Percentiles rank a stretch among this genome's conserved stretches.
Evolutionary conservation across 2,329 filamentous ascomycete genomes (phyloP).

Genomic region (Xylariomycetidae sp.): DNA sequence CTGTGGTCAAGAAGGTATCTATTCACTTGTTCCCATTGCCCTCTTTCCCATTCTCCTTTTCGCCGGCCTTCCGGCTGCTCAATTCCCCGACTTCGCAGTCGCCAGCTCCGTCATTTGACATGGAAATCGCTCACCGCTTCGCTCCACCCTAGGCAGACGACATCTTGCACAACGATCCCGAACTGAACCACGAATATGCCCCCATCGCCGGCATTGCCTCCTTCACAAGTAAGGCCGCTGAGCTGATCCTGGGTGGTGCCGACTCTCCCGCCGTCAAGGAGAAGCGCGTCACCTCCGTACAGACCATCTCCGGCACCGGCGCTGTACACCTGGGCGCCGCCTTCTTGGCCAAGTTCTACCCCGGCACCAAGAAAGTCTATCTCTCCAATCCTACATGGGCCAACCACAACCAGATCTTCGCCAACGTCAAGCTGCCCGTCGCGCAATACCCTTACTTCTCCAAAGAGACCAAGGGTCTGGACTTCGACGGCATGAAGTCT

Average conservation of each 20-base stretch:
- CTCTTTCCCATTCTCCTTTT: neutral
- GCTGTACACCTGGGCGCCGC: slow-evolving; percentile 89
- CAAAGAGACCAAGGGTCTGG: slow-evolving; percentile 80
- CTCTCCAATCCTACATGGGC: slow-evolving; percentile 95
- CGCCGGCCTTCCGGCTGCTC: too few species aligned
- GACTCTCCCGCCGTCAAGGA: slow-evolving; percentile 79
- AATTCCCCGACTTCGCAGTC: too few species aligned
- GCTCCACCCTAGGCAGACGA: slow-evolving; percentile 69
- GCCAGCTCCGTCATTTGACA: too few species aligned
- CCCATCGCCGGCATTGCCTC: slow-evolving; percentile 84
- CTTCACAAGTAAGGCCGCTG: slow-evolving; percentile 86
- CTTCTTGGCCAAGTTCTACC: slow-evolving; percentile 91
- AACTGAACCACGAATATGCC: slow-evolving; percentile 96
- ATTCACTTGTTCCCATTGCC: slow-evolving; percentile 2
- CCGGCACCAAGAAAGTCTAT: slow-evolving; percentile 71
- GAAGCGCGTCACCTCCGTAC: slow-evolving; percentile 74
- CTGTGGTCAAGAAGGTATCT: slow-evolving; percentile 90
- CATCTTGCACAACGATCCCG: slow-evolving; percentile 79
- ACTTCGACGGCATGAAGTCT: slow-evolving; percentile 82
- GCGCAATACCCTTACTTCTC: slow-evolving; percentile 93
- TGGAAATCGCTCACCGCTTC: slow-evolving; percentile 15
- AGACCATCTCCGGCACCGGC: slow-evolving; percentile 96
- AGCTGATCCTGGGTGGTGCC: slow-evolving; percentile 71
- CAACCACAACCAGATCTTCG: slow-evolving; percentile 98
- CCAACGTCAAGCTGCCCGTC: slow-evolving; percentile 75